phyloP scores from a whole-genome alignment of 2,329 filamentous ascomycete species.

The Cladosporium sp. region DNA sequence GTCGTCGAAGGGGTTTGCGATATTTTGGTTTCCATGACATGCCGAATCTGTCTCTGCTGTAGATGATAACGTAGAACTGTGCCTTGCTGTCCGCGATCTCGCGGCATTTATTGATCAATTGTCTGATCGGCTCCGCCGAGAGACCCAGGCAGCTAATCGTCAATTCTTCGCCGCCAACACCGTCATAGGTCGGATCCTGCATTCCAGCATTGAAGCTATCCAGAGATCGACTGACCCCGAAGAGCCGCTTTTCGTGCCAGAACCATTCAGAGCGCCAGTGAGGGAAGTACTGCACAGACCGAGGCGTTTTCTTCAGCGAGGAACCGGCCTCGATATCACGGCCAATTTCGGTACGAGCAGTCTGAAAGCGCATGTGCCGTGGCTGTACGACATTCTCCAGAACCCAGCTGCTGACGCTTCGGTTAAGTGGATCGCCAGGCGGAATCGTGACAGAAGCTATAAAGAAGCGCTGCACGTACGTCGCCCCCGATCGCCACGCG shows the following conservation, averaged over 20 bases:
- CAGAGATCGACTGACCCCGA: slow-evolving; percentile 24
- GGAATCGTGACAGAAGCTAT: slow-evolving; percentile 29
- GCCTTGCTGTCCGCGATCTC: slow-evolving; percentile 40
- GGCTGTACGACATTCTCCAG: slow-evolving; percentile 28
- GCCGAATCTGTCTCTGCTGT: slow-evolving; percentile 42
- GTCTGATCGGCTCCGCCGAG: slow-evolving; percentile 47
- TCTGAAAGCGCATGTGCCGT: slow-evolving; percentile 26
- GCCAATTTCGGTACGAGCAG: slow-evolving; percentile 26
- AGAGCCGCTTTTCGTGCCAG: slow-evolving; percentile 23
- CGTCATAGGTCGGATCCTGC: slow-evolving; percentile 28
- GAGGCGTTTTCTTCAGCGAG: slow-evolving; percentile 26
- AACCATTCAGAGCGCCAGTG: slow-evolving; percentile 29
- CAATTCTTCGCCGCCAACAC: slow-evolving; percentile 29
- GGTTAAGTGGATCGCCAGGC: slow-evolving; percentile 27
- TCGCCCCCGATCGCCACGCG: slow-evolving; percentile 25
- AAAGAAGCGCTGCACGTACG: slow-evolving; percentile 28
- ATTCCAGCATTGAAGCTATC: slow-evolving; percentile 26
- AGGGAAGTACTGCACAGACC: slow-evolving; percentile 27
- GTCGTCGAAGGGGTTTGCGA: slow-evolving; percentile 61
- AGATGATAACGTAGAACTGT: slow-evolving; percentile 43
- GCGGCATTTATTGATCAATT: slow-evolving; percentile 44
- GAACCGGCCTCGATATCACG: slow-evolving; percentile 26
- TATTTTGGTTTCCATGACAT: slow-evolving; percentile 34
- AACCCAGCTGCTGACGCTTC: slow-evolving; percentile 29
- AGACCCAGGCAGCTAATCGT: slow-evolving; percentile 47